Evolutionary conservation across 495 filamentous ascomycete genomes (phyloP).

Genomic region (Trichoderma orchidacearum): DNA sequence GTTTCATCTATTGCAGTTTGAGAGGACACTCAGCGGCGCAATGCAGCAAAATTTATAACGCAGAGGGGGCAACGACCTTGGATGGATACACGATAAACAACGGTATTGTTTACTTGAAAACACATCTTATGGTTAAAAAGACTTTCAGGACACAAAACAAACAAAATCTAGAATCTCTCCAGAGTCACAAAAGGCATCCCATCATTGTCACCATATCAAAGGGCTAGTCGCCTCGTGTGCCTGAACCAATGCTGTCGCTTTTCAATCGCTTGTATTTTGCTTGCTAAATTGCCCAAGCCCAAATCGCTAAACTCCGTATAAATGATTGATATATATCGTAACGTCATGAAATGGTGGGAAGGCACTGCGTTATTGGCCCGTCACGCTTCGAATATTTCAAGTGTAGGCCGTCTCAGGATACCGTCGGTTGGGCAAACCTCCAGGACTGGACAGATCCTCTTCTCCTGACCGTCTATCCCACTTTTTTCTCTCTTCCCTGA

Average conservation of each 20-base stretch:
- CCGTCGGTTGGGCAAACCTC: constrained; percentile 21
- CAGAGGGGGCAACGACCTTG: too few species aligned
- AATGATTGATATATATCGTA: background rate
- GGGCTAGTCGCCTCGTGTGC: background rate
- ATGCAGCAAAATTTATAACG: too few species aligned
- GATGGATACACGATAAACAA: too few species aligned
- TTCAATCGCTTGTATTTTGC: too few species aligned
- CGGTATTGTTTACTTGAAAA: too few species aligned
- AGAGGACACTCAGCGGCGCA: too few species aligned
- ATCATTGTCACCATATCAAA: background rate
- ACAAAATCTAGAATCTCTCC: too few species aligned
- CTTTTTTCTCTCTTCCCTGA: constrained; percentile 2
- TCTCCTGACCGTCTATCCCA: constrained; percentile 2
- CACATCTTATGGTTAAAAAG: too few species aligned
- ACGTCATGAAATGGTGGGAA: background rate
- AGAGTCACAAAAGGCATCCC: too few species aligned
- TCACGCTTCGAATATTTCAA: background rate
- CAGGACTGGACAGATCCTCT: constrained; percentile 14
- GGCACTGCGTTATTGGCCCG: background rate
- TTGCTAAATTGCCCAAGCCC: too few species aligned
- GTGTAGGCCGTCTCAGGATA: constrained; percentile 11
- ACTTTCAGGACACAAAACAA: too few species aligned
- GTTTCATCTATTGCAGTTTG: too few species aligned
- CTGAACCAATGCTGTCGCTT: background rate
- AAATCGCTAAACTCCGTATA: background rate